Conservation (phyloP, 352 stramenopile genomes). For the Phytophthora tentaculata region DNA sequence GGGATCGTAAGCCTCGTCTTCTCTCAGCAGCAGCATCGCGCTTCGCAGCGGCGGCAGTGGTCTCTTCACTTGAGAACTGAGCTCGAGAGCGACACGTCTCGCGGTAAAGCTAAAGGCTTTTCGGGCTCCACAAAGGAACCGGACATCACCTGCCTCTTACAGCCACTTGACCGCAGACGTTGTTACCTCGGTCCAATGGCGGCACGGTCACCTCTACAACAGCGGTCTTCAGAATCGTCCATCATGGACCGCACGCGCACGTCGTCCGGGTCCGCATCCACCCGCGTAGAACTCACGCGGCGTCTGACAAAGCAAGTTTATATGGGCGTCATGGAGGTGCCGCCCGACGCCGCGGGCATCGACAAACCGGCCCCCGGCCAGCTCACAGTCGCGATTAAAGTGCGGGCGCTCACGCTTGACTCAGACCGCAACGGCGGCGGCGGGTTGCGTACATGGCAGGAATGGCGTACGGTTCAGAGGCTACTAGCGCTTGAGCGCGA, state of each 20-base stretch:
- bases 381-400: slow-evolving; percentile 40
- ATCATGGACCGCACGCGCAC: slow-evolving; percentile 22
- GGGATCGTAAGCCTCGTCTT: slow-evolving; percentile 42
- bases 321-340: slow-evolving; percentile 33
- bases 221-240: slow-evolving; percentile 28
- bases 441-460: slow-evolving; percentile 42
- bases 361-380: slow-evolving; percentile 14
- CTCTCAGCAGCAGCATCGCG: slow-evolving; percentile 9
- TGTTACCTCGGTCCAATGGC: slow-evolving; percentile 16
- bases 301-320: slow-evolving; percentile 42
- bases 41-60: slow-evolving; percentile 19
- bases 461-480: slow-evolving; percentile 47
- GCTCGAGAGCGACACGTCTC: slow-evolving; percentile 21
- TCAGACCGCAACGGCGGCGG: slow-evolving; percentile 42
- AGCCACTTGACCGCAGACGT: not conserved
- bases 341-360: slow-evolving; percentile 15
- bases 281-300: slow-evolving; percentile 34
- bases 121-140: not conserved
- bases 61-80: slow-evolving; percentile 50
- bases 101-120: not conserved
- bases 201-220: slow-evolving; percentile 22
- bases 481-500: slow-evolving; percentile 37
- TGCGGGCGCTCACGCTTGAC: slow-evolving; percentile 41
- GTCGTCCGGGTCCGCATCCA: slow-evolving; percentile 25
- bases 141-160: not conserved